Base-by-base conservation (phyloP, 345 rosid species). In the Lepidium africanum region DNA sequence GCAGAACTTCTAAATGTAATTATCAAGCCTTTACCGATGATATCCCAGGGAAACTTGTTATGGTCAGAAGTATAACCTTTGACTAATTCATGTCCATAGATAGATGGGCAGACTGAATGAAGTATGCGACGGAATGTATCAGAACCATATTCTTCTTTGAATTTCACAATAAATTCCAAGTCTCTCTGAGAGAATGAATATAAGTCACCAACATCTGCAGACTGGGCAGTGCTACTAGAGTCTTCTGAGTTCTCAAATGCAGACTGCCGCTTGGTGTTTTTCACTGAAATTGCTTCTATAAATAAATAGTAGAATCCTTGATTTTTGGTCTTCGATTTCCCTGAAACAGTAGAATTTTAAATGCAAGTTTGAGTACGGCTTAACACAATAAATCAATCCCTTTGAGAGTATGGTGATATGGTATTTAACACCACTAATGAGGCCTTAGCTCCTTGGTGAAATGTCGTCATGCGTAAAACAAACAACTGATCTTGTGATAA, bases 41-140 rank as follows among this genome's bases (percentile, higher is more conserved):
- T 49, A 37, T 15, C n/a, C 10, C 33, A 62, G 41, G 55, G 35
- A 37, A 54, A 37, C 25, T 63, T 59, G 63, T 51, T n/a, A 59
- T 35, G 10, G 30, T 60, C 32, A 37, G 32, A 75, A 19, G 53
- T 39, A 63, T 37, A 56, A 94, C 99, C 99, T 87, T 94, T 94
- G 62, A 94, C 99, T 75, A 87, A 85, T 80, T 91, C 99, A 75
- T 94, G 97, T 14, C 99, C 99, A 69, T 88, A 91, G 45, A 94
- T 94, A 43, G 97, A 94, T 27, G 99, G 99, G 73, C 99, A 94
- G 38, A 89, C 78, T 30, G 97, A 91, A 57, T 91, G 97, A 72
- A 91, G 82, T 57, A 91, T 71, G 74, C 87, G 87, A 43, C 87
- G 81, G 69, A 94, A 94, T 59, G 82, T 80, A 73, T 91, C 95